Evolutionary conservation across 2,329 filamentous ascomycete genomes (phyloP).

Genomic region (Eurotiales sp.): DNA sequence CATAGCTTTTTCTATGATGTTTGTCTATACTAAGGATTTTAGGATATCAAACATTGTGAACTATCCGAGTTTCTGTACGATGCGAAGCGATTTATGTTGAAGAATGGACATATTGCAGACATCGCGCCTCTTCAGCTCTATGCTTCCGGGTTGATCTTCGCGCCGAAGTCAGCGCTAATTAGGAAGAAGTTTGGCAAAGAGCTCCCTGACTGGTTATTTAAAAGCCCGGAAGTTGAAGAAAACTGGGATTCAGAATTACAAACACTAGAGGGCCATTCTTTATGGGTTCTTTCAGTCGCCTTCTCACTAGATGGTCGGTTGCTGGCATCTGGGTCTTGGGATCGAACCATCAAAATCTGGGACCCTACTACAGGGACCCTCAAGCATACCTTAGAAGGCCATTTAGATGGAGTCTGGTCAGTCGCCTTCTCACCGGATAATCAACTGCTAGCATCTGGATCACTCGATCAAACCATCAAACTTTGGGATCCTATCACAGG

Average conservation of each 20-base stretch:
- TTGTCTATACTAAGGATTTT: background rate
- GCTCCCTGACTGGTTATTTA: background rate
- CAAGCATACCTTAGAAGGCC: background rate
- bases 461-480: background rate
- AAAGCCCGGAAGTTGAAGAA: background rate
- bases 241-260: background rate
- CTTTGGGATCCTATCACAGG: background rate
- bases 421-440: background rate
- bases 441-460: background rate
- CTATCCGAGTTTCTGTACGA: background rate
- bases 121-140: slow-evolving; percentile 4
- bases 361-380: background rate
- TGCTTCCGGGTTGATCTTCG: background rate
- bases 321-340: background rate
- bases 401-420: background rate
- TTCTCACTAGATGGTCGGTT: background rate
- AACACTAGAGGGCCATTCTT: background rate
- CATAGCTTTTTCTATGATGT: background rate
- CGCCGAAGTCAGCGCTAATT: background rate
- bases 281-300: background rate
- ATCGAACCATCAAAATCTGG: background rate
- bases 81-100: background rate
- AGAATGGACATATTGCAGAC: background rate
- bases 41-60: background rate
- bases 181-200: background rate